Evolutionary conservation across 305 asterid genomes (phyloP), one percentile per base, ranked within the genome.

Genomic region (Fraxinus nigra): DNA sequence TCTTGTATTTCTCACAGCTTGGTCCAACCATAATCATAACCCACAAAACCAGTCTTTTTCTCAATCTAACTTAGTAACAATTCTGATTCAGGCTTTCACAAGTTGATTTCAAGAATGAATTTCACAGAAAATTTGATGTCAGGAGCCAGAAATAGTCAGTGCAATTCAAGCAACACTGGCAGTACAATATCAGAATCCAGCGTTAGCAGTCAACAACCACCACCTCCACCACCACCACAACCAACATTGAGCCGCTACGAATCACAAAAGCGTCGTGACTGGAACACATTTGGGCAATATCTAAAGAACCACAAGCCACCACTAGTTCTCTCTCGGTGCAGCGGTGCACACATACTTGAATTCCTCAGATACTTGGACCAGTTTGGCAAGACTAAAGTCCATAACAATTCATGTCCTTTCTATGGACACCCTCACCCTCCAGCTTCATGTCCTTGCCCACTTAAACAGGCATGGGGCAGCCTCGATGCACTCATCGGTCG

Each of bases 231-330:
- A 4, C 90, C 89, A 18, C 51, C 87, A 4, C 90, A 85, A 4
- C 18, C 73, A 28, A 24, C 80, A 26, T 80, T 83, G 38, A 92
- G 98, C 91, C 92, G 98, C 0, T 94, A 94, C 86, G 97, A 92
- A 82, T 90, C 95, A 43, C 98, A 94, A 70, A 94, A 92, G 78
- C 94, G 96, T 56, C 92, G 97, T 0, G 97, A 94, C 87, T 94
- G 98, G 98, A 90, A 85, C 89, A 94, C 98, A 0, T 94, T 94
- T 86, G 92, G 97, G 28, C 97, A 92, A 85, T 92, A 92, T 86
- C 82, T 94, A 7, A 83, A 87, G 32, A 92, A 90, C 91, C 95
- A 92, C 89, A 86, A 87, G 84, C 98, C 97, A 0, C 98, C 98
- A 7, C 86, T 92, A 0, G 83, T 90, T 5, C 93, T 91, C 2